phyloP scores from a whole-genome alignment of 495 filamentous ascomycete genomes.

The Daldinia bambusicola region DNA sequence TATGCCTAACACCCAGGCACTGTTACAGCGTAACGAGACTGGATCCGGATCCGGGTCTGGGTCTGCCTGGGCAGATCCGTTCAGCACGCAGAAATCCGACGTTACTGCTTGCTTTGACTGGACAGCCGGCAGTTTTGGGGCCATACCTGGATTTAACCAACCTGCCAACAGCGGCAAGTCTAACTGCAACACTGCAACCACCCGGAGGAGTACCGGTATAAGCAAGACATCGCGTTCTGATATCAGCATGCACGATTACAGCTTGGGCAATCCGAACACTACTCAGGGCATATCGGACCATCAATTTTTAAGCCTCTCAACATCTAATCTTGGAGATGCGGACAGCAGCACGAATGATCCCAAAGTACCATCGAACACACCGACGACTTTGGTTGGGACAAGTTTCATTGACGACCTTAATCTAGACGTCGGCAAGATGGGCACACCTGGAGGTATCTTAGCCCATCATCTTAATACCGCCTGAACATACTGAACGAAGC shows the following conservation, averaged over 20 bases:
- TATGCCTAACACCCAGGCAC: conserved; percentile 39
- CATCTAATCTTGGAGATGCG: conserved; percentile 49
- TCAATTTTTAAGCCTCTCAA: conserved; percentile 49
- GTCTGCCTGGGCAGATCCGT: conserved; percentile 50
- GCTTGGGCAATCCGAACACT: conserved; percentile 28
- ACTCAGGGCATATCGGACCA: conserved; percentile 34
- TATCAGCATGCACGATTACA: conserved; percentile 56
- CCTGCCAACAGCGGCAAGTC: conserved; percentile 36
- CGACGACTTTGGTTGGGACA: conserved; percentile 40
- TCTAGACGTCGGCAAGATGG: conserved; percentile 39
- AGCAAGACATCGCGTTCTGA: conserved; percentile 51
- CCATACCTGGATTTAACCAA: conserved; percentile 33
- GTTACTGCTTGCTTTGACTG: conserved; percentile 52
- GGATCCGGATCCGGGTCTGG: conserved; percentile 29
- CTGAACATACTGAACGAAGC: neutral
- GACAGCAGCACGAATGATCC: conserved; percentile 46
- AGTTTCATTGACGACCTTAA: conserved; percentile 44
- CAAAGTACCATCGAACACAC: conserved; percentile 56
- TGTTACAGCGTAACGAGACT: conserved; percentile 39
- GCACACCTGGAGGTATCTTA: conserved; percentile 41
- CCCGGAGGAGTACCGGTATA: conserved; percentile 27
- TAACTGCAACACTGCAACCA: conserved; percentile 31
- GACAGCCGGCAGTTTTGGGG: conserved; percentile 43
- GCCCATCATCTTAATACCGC: neutral
- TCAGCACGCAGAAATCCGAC: conserved; percentile 47